Conservation (phyloP, 257 asterid genomes). For the Solanum pimpinellifolium region DNA sequence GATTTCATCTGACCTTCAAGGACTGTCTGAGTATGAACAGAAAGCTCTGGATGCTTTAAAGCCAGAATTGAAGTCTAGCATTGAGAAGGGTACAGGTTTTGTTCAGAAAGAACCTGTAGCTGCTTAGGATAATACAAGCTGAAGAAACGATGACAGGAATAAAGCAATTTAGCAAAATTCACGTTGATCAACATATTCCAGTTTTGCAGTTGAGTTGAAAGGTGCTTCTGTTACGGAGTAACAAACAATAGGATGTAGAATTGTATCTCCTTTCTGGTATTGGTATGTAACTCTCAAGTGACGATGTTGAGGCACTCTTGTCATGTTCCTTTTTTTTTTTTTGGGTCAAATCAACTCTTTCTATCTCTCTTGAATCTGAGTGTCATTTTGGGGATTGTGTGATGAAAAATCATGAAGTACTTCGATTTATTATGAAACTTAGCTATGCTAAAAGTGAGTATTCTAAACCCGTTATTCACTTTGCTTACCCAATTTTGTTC, state of each 20-base stretch:
- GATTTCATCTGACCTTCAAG: conserved; percentile 58
- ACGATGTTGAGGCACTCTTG: conserved; percentile 5
- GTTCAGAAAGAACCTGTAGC: conserved; percentile 51
- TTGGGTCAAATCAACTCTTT: neutral
- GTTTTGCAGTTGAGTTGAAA: conserved; percentile 36
- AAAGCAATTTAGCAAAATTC: conserved; percentile 6
- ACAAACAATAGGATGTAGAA: conserved; percentile 23
- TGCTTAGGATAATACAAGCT: conserved; percentile 22
- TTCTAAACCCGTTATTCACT: neutral
- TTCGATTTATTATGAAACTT: neutral
- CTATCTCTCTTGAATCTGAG: neutral
- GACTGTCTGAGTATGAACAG: conserved; percentile 62
- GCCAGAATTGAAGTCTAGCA: conserved; percentile 71
- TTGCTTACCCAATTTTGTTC: neutral
- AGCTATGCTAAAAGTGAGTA: neutral
- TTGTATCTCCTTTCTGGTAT: conserved; percentile 10
- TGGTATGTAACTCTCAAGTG: conserved; percentile 5
- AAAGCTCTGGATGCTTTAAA: conserved; percentile 74
- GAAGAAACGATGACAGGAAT: conserved; percentile 16
- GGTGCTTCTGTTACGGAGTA: conserved; percentile 14
- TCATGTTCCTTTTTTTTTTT: neutral
- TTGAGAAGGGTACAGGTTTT: conserved; percentile 68
- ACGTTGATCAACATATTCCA: conserved; percentile 10
- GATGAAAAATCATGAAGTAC: neutral
- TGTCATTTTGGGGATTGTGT: neutral